A percentile compares a stretch with the other conserved stretches of the same genome.
These are phyloP conservation scores for Diatrype stigma DNA, from an alignment of 2,329 filamentous ascomycete genomes.

Conservation along the genomic window DNA sequence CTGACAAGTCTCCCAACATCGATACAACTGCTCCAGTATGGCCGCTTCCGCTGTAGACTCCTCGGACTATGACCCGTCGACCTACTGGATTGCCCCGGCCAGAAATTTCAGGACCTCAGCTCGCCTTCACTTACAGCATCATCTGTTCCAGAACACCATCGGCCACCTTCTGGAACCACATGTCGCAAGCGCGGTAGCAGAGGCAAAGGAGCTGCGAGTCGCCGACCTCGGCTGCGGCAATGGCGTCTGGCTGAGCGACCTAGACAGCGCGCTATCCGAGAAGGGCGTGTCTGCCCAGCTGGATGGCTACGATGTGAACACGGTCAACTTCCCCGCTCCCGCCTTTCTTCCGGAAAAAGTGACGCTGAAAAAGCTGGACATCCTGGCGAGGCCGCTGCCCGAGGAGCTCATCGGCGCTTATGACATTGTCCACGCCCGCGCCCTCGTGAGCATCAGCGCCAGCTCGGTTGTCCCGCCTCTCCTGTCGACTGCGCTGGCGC, in stretches of 20 bases:
- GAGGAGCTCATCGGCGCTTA: slow-evolving; percentile 1
- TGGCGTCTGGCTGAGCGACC: slow-evolving; percentile 7
- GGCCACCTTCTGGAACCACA: slow-evolving; percentile 8
- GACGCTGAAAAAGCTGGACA: slow-evolving; percentile 3
- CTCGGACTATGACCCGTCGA: not conserved
- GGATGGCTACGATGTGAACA: slow-evolving; percentile 10
- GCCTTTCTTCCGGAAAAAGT: slow-evolving; percentile 2
- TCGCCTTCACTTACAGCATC: slow-evolving; percentile 15
- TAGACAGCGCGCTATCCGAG: not conserved
- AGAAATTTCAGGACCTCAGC: slow-evolving; percentile 9
- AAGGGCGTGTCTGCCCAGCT: slow-evolving; percentile 1
- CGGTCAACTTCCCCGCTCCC: slow-evolving; percentile 4
- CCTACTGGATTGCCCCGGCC: slow-evolving; percentile 4
- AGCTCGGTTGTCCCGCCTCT: not conserved
- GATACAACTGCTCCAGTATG: not conserved
- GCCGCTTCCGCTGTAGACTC: not conserved
- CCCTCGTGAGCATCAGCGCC: slow-evolving; percentile 1
- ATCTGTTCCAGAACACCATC: slow-evolving; percentile 17
- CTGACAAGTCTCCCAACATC: no score
- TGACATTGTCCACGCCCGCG: slow-evolving; percentile 5
- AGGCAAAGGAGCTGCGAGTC: slow-evolving; percentile 3
- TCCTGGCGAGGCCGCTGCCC: not conserved
- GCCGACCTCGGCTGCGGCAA: slow-evolving; percentile 11
- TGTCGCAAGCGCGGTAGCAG: not conserved
- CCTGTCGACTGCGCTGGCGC: not conserved